Conservation (phyloP, 129 eudicot species). For the Gnaphalium uliginosum region DNA sequence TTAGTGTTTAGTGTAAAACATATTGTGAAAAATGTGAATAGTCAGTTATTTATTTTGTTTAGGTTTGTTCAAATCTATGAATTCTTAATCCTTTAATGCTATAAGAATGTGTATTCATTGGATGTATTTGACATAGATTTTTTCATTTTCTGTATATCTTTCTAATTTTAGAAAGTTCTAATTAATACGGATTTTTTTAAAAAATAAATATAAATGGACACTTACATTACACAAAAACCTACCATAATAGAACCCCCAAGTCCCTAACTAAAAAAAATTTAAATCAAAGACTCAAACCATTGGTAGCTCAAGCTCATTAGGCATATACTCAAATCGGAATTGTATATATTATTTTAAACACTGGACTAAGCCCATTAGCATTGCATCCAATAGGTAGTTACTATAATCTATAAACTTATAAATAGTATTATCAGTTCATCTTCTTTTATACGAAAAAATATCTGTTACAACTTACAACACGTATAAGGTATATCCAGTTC, state of each 20-base stretch:
- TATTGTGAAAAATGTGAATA: slow-evolving; percentile 8
- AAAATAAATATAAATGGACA: too few species aligned
- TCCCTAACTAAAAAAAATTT: too few species aligned
- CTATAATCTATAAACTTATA: too few species aligned
- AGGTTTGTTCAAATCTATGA: neutral
- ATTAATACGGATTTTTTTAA: too few species aligned
- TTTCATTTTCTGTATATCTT: neutral
- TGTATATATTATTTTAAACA: neutral
- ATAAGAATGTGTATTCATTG: neutral
- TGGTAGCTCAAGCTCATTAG: neutral
- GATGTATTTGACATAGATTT: neutral
- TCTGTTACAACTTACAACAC: neutral
- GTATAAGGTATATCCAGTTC: neutral
- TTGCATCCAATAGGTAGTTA: neutral
- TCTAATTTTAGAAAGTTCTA: neutral
- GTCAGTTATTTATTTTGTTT: neutral
- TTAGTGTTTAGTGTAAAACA: slow-evolving; percentile 3
- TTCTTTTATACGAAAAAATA: neutral
- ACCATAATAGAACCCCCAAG: neutral
- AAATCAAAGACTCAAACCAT: too few species aligned
- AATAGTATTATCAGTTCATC: neutral
- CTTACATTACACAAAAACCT: neutral
- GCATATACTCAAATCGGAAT: neutral
- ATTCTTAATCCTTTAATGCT: neutral
- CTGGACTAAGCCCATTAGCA: neutral